Evolutionary conservation across 139 green algal species (phyloP).

Genomic region (Tetraselmis striata): DNA sequence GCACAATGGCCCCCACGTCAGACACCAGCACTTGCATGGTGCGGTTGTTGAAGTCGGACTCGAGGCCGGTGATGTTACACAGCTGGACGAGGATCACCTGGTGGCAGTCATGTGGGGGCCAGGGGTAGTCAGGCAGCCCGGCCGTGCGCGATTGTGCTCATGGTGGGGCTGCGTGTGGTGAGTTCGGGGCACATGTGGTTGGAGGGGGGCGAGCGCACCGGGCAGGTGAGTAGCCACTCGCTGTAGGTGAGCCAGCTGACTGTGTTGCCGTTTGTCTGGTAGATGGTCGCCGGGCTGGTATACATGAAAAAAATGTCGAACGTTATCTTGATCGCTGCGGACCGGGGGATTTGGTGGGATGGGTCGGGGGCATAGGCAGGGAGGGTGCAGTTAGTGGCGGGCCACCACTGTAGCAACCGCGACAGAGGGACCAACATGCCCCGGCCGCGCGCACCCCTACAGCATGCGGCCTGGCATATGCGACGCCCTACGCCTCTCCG

Average conservation of each 20-base stretch:
- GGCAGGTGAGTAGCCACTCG: neutral
- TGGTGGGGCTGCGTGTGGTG: no score
- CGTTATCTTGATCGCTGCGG: neutral
- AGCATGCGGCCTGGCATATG: no score
- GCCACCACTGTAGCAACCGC: no score
- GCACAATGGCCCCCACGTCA: neutral
- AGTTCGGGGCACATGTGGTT: no score
- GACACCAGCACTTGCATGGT: neutral
- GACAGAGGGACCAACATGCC: no score
- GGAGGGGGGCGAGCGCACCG: neutral
- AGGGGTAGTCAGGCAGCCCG: neutral
- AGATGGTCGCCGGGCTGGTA: neutral
- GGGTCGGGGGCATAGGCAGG: no score
- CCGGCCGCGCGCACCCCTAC: no score
- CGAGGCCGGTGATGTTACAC: neutral
- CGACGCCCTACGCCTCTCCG: no score
- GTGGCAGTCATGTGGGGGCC: neutral
- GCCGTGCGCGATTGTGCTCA: no score
- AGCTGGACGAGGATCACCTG: neutral
- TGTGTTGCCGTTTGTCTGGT: neutral
- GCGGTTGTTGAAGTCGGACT: neutral
- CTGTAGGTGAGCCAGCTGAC: neutral
- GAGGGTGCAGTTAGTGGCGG: no score
- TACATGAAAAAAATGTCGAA: neutral
- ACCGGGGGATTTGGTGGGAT: no score